Evolutionary conservation across 495 filamentous ascomycete species (phyloP), one percentile per base, ranked within the genome.

Genomic region (Delitschia confertaspora): DNA sequence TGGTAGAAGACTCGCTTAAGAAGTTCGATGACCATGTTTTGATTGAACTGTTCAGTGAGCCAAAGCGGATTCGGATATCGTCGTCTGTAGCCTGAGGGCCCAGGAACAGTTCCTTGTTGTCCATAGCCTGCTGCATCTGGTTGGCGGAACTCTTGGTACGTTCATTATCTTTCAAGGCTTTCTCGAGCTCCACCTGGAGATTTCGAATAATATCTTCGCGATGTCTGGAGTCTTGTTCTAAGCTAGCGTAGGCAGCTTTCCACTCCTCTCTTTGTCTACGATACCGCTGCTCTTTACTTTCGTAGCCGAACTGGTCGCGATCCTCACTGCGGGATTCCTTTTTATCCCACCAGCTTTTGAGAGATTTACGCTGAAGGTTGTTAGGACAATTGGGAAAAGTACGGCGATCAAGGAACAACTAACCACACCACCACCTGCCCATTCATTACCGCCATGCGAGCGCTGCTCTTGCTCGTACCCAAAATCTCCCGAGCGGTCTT

Each of bases 1-100:
- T 19, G 13, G 14, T 14, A 13, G 31, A 17, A 11, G 14, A 16
- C 5, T 46, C 40, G 14, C 25, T 16, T 8, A 47, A 40, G 45
- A 57, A 57, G 14, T 39, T 39, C 16, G 39, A 21, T 8, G 51
- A 57, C 51, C 54, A 57, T 2, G 51, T 57, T 32, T 54, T 57
- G 23, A 57, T 54, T 10, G 53, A 42, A 6, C 41, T 33, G 16
- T 54, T 30, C 6, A 57, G 39, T 22, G 38, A 27, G 10, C 21
- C 30, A 34, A 54, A 57, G 13, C 22, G 23, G 13, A 19, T 21
- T 14, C 36, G 34, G 9, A 54, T 41, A 6, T 33, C 44, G 11
- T 44, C 36, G 29, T 57, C 54, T 6, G 16, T 46, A 14, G 30
- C 32, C 33, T 49, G 54, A 23, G 35, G 27, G 14, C 54, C 51